A percentile compares a stretch with the other conserved stretches of the same genome.
phyloP scores from a whole-genome alignment of 2,329 filamentous ascomycete species.

The Magnaporthales sp. region DNA sequence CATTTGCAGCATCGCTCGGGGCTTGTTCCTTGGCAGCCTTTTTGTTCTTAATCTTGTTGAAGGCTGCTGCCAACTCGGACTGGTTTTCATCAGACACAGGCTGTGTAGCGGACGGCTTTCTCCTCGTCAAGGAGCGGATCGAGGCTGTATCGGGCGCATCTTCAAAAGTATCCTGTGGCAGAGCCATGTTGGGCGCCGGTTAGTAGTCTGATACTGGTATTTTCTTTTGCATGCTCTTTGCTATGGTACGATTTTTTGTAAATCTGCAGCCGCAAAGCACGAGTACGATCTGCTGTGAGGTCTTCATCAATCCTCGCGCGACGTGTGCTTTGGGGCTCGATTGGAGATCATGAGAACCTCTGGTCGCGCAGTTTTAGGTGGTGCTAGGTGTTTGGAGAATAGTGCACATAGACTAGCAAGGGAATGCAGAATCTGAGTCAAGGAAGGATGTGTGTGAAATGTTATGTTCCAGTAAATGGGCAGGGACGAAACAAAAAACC shows the following conservation, averaged over 20 bases:
- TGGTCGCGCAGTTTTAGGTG: background rate
- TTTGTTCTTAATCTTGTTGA: conserved; percentile 12
- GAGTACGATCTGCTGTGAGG: background rate
- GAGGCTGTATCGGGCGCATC: conserved; percentile 65
- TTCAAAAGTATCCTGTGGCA: conserved; percentile 64
- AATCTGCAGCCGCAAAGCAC: too few relatives aligned
- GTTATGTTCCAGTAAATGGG: background rate
- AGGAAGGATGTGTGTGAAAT: background rate
- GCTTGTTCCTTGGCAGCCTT: conserved; percentile 15
- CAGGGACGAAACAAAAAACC: background rate
- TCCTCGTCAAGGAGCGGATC: conserved; percentile 54
- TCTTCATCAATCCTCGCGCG: background rate
- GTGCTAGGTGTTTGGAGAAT: background rate
- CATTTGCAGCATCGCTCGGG: background rate
- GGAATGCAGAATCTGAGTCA: background rate
- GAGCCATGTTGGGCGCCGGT: background rate
- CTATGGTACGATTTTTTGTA: too few relatives aligned
- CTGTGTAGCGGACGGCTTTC: conserved; percentile 29
- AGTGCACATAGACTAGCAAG: background rate
- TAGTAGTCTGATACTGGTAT: background rate
- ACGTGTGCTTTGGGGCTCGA: background rate
- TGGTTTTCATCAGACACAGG: conserved; percentile 15
- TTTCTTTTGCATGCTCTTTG: background rate
- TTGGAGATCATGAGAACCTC: background rate
- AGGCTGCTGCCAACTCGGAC: conserved; percentile 18